Evolutionary conservation across 129 eudicot species (phyloP).

Genomic region (Artemisia argyi): DNA sequence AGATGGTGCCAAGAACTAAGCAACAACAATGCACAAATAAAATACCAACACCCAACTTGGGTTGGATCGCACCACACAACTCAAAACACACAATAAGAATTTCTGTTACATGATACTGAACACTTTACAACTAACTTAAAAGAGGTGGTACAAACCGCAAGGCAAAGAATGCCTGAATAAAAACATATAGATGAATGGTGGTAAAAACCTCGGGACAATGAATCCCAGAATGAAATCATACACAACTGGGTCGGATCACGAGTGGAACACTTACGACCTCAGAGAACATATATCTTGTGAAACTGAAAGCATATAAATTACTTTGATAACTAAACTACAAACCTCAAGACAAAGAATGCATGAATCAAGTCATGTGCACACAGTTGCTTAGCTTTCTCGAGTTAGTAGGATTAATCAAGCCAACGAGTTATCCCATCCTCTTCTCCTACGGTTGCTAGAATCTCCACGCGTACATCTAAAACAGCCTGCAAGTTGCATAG

Average conservation of each 20-base stretch:
- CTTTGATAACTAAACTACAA: too few species aligned
- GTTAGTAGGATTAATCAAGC: slow-evolving; percentile 57
- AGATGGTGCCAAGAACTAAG: slow-evolving; percentile 10
- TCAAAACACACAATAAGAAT: slow-evolving; percentile 6
- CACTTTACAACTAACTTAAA: slow-evolving; percentile 21
- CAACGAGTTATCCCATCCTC: slow-evolving; percentile 91
- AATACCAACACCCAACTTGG: slow-evolving; percentile 14
- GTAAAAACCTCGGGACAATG: slow-evolving; percentile 18
- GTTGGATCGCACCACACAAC: slow-evolving; percentile 11
- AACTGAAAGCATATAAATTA: too few species aligned
- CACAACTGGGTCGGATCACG: background rate
- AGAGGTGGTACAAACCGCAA: slow-evolving; percentile 22
- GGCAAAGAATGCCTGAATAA: slow-evolving; percentile 19
- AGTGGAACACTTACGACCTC: too few species aligned
- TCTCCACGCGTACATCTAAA: slow-evolving; percentile 80
- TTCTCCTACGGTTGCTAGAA: slow-evolving; percentile 82
- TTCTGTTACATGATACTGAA: slow-evolving; percentile 22
- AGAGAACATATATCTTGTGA: too few species aligned
- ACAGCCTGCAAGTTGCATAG: slow-evolving; percentile 66
- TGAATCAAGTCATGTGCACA: background rate
- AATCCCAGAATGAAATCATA: slow-evolving; percentile 3
- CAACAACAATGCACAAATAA: background rate
- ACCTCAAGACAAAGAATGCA: slow-evolving; percentile 26
- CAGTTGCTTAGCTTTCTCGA: slow-evolving; percentile 15
- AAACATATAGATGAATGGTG: background rate